A percentile compares a stretch with the other conserved stretches of the same genome.
Evolutionary conservation across 2,329 filamentous ascomycete species (phyloP).

Genomic region (Colletotrichum coccodes): DNA sequence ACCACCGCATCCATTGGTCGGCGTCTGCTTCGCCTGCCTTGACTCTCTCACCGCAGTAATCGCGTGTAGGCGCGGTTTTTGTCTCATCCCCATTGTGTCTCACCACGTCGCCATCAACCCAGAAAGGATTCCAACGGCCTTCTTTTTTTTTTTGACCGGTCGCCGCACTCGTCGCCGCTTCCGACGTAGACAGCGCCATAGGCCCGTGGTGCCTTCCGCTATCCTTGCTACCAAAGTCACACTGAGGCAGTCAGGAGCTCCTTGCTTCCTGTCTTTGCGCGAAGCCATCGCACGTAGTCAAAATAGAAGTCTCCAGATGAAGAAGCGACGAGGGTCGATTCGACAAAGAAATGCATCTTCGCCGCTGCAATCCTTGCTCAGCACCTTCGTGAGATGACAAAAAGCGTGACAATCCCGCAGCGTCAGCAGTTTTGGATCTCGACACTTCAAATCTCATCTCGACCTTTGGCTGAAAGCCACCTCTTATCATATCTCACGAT

Average conservation of each 20-base stretch:
- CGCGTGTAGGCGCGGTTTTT: conserved; percentile 6
- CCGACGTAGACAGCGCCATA: conserved; percentile 15
- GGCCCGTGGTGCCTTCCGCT: not conserved
- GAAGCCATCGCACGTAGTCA: not conserved
- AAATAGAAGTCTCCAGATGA: conserved; percentile 25
- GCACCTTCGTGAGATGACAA: conserved; percentile 27
- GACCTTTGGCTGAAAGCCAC: not conserved
- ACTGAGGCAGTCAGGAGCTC: not conserved
- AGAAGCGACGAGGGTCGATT: conserved; percentile 16
- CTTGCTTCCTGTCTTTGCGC: conserved; percentile 13
- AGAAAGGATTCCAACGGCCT: conserved; percentile 18
- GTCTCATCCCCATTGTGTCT: conserved; percentile 6
- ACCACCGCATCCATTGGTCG: not conserved
- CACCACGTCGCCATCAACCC: conserved; percentile 10
- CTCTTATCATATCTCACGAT: not conserved
- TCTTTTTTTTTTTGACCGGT: not conserved
- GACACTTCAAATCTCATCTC: not conserved
- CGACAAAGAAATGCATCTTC: conserved; percentile 25
- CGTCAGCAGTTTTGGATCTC: not conserved
- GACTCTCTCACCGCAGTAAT: not conserved
- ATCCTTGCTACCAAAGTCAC: not conserved
- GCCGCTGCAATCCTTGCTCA: conserved; percentile 4
- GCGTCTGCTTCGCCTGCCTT: not conserved
- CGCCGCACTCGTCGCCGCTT: conserved; percentile 6
- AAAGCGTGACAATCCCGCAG: conserved; percentile 2